phyloP scores from a whole-genome alignment of 148 eudicot species.

The Oxyria digyna region DNA sequence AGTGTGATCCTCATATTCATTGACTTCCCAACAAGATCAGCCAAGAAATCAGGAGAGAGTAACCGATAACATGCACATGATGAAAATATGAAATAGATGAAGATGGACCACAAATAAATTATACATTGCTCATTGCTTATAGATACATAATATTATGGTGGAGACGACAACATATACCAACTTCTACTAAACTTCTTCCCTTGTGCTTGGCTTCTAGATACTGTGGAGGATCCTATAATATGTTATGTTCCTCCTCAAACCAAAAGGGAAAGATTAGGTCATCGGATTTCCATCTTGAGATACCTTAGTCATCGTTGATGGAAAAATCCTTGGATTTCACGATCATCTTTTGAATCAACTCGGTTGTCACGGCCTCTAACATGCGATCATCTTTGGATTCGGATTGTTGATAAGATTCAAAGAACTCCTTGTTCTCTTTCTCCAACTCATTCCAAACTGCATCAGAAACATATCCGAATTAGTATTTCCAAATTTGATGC shows the following conservation, averaged over 20 bases:
- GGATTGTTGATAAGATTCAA: constrained; percentile 42
- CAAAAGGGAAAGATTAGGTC: not conserved
- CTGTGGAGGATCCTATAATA: not conserved
- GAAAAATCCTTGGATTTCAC: constrained; percentile 21
- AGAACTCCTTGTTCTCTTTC: constrained; percentile 78
- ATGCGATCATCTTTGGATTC: constrained; percentile 32
- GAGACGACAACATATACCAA: not conserved
- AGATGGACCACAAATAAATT: not conserved
- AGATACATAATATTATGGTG: not conserved
- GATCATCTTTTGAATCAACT: constrained; percentile 58
- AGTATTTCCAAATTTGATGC: no score
- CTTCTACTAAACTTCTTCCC: not conserved
- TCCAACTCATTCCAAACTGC: constrained; percentile 79
- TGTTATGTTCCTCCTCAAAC: not conserved
- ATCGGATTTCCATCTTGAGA: no score
- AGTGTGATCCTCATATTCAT: not conserved
- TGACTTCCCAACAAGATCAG: not conserved
- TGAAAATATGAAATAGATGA: not conserved
- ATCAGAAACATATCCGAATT: not conserved
- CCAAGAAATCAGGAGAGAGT: not conserved
- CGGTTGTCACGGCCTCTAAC: constrained; percentile 53
- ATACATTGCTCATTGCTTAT: not conserved
- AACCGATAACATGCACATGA: no score
- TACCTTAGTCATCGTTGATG: constrained; percentile 17
- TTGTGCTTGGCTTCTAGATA: constrained; percentile 1